Evolutionary conservation across 306 rosid species (phyloP), one percentile per base, ranked within the genome.

Genomic region (Castanopsis chinensis): DNA sequence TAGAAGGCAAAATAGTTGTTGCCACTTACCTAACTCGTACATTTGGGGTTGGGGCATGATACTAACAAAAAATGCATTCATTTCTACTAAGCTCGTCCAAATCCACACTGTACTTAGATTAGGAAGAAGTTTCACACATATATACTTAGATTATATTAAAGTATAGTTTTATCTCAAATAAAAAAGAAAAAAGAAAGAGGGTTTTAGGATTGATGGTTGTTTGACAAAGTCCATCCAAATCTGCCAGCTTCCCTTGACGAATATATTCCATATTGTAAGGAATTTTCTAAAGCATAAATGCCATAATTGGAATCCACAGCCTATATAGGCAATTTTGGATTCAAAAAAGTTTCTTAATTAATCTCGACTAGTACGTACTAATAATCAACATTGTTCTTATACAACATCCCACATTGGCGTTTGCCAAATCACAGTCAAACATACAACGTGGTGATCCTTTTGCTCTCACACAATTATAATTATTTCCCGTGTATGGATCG

Each of bases 401-500:
- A 56, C 35, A 32, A 56, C n/a, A 56, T 7, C 61, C 25, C 61
- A 56, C n/a, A 23, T n/a, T n/a, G 25, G 61, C 6, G 61, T n/a
- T 56, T 19, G 20, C 61, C 25, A 19, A 5, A n/a, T 56, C 20
- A n/a, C 37, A 54, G 8, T n/a, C 18, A 23, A 1, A 28, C 35
- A 53, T 10, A 28, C 9, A 41, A 15, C 53, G 59, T 20, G 79
- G 75, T 30, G n/a, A 55, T 76, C 19, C 80, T 52, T 67, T 59
- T 69, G 33, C 71, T 79, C 32, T 27, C 73, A 65, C 28, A 32
- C 35, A 32, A 32, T 32, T 32, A 32, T 32, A 78, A 32, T 60
- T 65, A 6, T 60, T 77, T 10, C 19, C 78, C 8, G 68, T 76
- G 41, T 76, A 70, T 25, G 69, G 76, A 70, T 25, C 61, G 76